Conservation (phyloP, 352 stramenopile genomes). For the Discostella stelligera region DNA sequence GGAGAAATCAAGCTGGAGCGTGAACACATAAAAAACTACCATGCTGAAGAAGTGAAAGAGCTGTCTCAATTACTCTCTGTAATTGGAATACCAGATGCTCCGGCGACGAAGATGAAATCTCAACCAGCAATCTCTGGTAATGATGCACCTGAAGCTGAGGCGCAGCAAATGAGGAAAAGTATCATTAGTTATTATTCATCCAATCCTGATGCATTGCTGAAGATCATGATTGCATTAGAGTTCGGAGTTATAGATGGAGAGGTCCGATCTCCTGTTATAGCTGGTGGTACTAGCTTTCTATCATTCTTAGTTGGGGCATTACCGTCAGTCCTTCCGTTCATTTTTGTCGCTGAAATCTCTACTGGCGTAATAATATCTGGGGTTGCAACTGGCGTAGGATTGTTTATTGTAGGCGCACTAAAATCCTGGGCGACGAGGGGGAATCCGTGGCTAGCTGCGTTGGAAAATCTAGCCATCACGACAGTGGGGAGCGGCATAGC, state of each 20-base stretch:
- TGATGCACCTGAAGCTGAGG: constrained; percentile 11
- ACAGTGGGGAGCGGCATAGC: constrained; percentile 56
- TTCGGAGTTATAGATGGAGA: constrained; percentile 75
- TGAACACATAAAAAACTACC: constrained; percentile 60
- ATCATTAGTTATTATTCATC: constrained; percentile 56
- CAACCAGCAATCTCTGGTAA: neutral
- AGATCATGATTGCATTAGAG: constrained; percentile 75
- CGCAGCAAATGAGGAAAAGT: constrained; percentile 33
- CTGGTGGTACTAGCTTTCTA: constrained; percentile 37
- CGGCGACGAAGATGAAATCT: constrained; percentile 7
- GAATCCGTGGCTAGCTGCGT: constrained; percentile 46
- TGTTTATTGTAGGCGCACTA: constrained; percentile 62
- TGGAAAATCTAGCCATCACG: constrained; percentile 73
- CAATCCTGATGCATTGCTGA: constrained; percentile 66
- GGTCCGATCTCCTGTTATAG: constrained; percentile 53
- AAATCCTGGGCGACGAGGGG: constrained; percentile 71
- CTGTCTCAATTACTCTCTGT: constrained; percentile 51
- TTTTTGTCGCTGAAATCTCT: constrained; percentile 31
- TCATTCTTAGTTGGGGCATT: constrained; percentile 56
- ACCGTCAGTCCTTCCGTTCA: constrained; percentile 64
- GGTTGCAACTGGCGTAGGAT: constrained; percentile 30
- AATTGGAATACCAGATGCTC: constrained; percentile 61
- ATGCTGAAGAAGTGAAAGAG: constrained; percentile 67
- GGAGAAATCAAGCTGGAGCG: constrained; percentile 73
- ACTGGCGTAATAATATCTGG: constrained; percentile 49